These are phyloP conservation scores for Lactarius tabidus DNA, from an alignment of 768 basidiomycete species.

Conservation along the genomic window DNA sequence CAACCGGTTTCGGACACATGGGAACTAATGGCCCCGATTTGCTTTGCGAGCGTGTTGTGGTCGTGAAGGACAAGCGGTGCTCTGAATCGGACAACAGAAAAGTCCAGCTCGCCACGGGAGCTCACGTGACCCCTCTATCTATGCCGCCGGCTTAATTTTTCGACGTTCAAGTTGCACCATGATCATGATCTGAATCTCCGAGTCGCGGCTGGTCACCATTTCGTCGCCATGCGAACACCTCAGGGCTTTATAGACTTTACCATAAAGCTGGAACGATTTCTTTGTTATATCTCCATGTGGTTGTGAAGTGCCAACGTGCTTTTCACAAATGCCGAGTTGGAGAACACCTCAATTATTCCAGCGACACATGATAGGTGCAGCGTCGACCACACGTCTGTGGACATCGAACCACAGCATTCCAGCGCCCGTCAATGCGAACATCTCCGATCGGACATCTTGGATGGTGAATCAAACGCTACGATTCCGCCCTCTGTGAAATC, in stretches of 20 bases:
- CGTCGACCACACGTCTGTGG: neutral
- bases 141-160: neutral
- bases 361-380: neutral
- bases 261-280: neutral
- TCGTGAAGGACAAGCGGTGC: neutral
- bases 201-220: neutral
- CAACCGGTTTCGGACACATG: neutral
- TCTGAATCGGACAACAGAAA: neutral
- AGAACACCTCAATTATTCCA: too few relatives aligned
- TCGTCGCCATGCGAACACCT: neutral
- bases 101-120: too few relatives aligned
- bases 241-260: neutral
- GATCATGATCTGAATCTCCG: neutral
- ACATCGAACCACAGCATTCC: neutral
- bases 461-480: neutral
- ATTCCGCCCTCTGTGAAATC: neutral
- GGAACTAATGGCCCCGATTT: neutral
- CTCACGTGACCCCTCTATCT: neutral
- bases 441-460: neutral
- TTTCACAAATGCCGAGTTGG: neutral
- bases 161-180: neutral
- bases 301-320: neutral
- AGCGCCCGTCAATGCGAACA: neutral
- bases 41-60: neutral
- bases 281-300: neutral